Conservation (phyloP, 2,329 filamentous ascomycete species). For the Pyrenochaeta sp. region DNA sequence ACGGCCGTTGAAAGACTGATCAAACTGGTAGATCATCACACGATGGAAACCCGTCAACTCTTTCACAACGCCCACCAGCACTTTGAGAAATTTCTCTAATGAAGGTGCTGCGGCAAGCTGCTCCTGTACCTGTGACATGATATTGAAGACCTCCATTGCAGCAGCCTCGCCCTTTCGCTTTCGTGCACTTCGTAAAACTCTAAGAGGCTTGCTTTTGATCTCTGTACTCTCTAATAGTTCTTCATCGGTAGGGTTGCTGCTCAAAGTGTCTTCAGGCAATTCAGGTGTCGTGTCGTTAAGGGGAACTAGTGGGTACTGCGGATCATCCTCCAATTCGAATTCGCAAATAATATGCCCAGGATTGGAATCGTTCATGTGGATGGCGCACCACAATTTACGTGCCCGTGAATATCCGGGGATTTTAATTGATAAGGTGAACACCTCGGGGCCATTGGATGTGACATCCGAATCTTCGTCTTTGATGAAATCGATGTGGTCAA, state of each 20-base stretch:
- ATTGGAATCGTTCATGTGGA: conserved; percentile 75
- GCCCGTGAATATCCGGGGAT: conserved; percentile 59
- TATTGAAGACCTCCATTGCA: conserved; percentile 89
- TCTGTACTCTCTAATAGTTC: conserved; percentile 79
- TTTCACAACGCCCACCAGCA: conserved; percentile 84
- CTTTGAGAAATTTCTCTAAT: conserved; percentile 77
- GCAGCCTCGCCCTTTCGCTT: conserved; percentile 79
- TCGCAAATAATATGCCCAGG: conserved; percentile 79
- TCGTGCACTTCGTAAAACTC: conserved; percentile 76
- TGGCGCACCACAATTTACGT: conserved; percentile 84
- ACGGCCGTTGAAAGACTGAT: conserved; percentile 79
- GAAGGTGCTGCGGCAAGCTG: conserved; percentile 77
- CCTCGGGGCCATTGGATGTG: conserved; percentile 78
- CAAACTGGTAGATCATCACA: conserved; percentile 93
- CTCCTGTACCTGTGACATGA: conserved; percentile 90
- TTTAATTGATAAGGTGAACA: conserved; percentile 81
- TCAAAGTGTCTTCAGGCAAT: conserved; percentile 75
- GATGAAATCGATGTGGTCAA: conserved; percentile 89
- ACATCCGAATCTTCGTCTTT: conserved; percentile 82
- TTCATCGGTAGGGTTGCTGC: conserved; percentile 74
- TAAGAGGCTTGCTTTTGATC: conserved; percentile 76
- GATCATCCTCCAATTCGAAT: conserved; percentile 84
- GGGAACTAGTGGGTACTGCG: conserved; percentile 71
- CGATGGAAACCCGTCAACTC: conserved; percentile 90
- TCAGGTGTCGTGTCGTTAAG: conserved; percentile 65